phyloP scores from a whole-genome alignment of 1,139 yeast genomes.

The Kodamaea arcana region DNA sequence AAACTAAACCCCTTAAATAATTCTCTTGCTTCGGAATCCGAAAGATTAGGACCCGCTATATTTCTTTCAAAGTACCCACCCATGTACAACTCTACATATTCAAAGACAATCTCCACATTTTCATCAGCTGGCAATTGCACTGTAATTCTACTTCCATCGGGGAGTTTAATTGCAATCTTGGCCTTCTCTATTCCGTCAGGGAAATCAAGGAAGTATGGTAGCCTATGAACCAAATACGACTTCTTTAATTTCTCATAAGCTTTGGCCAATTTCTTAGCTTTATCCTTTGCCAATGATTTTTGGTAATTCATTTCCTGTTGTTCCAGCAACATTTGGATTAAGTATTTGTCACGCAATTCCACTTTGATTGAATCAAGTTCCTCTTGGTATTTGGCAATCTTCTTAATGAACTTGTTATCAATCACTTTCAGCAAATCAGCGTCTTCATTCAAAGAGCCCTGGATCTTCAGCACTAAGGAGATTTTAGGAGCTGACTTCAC shows the following conservation, averaged over 20 bases:
- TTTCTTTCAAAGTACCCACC: conserved; percentile 30
- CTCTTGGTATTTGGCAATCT: conserved; percentile 56
- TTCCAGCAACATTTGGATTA: conserved; percentile 56
- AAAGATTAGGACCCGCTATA: conserved; percentile 11
- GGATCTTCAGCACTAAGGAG: conserved; percentile 61
- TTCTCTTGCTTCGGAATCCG: conserved; percentile 18
- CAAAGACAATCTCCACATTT: conserved; percentile 54
- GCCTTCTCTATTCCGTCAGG: conserved; percentile 33
- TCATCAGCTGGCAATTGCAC: conserved; percentile 44
- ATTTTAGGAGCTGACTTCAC: conserved; percentile 50
- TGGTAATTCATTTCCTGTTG: conserved; percentile 81
- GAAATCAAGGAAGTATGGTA: conserved; percentile 41
- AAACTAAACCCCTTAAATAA: conserved; percentile 24
- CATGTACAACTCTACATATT: conserved; percentile 46
- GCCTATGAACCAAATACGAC: conserved; percentile 41
- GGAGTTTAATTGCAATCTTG: conserved; percentile 56
- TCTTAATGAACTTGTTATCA: conserved; percentile 36
- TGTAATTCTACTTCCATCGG: conserved; percentile 47
- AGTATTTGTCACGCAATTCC: conserved; percentile 58
- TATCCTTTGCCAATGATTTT: conserved; percentile 59
- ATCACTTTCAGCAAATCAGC: conserved; percentile 26
- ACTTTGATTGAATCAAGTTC: conserved; percentile 54
- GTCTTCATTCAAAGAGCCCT: conserved; percentile 52
- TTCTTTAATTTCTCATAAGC: conserved; percentile 20
- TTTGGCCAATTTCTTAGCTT: conserved; percentile 30